A percentile compares a stretch with the other conserved stretches of the same genome.
These are phyloP conservation scores for Kwoniella dendrophila DNA, from an alignment of 768 basidiomycete genomes.

Conservation along the genomic window DNA sequence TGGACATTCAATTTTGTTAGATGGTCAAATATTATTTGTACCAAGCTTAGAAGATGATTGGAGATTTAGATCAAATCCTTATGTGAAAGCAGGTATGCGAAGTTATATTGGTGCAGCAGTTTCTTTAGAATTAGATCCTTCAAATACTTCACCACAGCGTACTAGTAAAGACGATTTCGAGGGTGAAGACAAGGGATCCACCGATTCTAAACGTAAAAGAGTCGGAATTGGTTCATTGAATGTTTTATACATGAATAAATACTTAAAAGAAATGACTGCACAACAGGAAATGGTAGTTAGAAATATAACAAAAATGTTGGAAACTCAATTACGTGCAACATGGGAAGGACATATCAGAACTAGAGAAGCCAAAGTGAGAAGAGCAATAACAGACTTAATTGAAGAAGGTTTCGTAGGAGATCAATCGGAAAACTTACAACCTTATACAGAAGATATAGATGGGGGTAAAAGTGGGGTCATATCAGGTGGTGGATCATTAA, in stretches of 20 bases:
- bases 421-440: neutral
- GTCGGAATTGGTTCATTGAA: conserved; percentile 21
- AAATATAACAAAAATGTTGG: conserved; percentile 34
- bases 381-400: conserved; percentile 35
- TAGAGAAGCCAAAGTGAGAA: conserved; percentile 31
- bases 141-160: neutral
- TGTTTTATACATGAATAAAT: conserved; percentile 13
- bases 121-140: conserved; percentile 24
- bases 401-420: conserved; percentile 31
- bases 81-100: conserved; percentile 21
- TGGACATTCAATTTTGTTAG: conserved; percentile 22
- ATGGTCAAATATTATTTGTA: conserved; percentile 2
- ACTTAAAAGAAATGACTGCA: conserved; percentile 5
- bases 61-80: conserved; percentile 24
- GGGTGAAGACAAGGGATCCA: too few relatives aligned
- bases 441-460: neutral
- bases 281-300: conserved; percentile 28
- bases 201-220: neutral
- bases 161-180: too few relatives aligned
- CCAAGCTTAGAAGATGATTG: conserved; percentile 18
- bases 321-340: conserved; percentile 40
- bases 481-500: neutral
- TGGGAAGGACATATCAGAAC: conserved; percentile 44
- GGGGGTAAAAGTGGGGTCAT: neutral
- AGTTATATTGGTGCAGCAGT: conserved; percentile 33